Percentiles rank a stretch among this genome's conserved stretches.
phyloP scores from a whole-genome alignment of 2,329 filamentous ascomycete species.

The Cladosporium colombiae region DNA sequence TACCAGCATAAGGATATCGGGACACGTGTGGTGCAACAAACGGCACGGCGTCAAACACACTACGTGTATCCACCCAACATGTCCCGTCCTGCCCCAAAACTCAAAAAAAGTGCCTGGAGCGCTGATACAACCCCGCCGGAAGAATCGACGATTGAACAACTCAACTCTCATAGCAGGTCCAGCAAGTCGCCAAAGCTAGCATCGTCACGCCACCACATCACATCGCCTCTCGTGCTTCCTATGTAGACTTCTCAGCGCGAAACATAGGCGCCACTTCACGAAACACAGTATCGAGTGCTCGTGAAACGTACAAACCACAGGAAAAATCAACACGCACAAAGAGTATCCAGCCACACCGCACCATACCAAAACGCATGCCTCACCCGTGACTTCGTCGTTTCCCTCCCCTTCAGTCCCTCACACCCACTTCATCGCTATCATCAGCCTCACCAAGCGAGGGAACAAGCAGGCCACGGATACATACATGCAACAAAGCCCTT shows the following conservation, averaged over 20 bases:
- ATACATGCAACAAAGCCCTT: not conserved
- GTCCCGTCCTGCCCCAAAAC: not conserved
- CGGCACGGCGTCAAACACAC: not conserved
- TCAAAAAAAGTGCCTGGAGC: not conserved
- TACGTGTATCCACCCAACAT: too few species aligned
- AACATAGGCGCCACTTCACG: not conserved
- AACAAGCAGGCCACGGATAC: not conserved
- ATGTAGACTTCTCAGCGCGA: not conserved
- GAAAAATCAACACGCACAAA: too few species aligned
- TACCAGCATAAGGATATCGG: not conserved
- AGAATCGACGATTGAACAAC: not conserved
- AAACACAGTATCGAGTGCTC: not conserved
- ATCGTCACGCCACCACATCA: not conserved
- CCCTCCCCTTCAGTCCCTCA: not conserved
- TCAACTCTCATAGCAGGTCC: not conserved
- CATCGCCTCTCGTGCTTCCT: not conserved
- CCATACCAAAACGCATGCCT: too few species aligned
- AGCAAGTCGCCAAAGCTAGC: not conserved
- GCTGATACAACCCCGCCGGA: not conserved
- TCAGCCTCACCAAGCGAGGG: not conserved
- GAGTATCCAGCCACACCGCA: too few species aligned
- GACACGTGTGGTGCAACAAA: not conserved
- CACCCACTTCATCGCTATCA: not conserved
- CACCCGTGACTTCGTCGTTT: too few species aligned
- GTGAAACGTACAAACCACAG: not conserved